These are phyloP conservation scores for Xylaria digitata DNA, from an alignment of 2,329 filamentous ascomycete genomes.

Conservation along the genomic window DNA sequence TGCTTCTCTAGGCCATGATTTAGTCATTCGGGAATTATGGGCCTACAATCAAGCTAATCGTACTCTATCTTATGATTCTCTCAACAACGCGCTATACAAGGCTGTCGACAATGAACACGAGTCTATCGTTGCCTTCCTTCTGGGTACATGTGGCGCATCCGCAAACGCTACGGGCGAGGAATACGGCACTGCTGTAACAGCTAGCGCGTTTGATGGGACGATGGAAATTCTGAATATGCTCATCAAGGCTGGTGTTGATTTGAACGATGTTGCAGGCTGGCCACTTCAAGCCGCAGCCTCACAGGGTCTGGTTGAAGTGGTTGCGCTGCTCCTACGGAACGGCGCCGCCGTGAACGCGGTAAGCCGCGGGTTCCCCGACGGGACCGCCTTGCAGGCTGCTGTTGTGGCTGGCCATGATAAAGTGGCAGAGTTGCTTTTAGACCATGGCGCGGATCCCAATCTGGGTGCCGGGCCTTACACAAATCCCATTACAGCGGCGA, in stretches of 20 bases:
- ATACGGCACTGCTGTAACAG: constrained; percentile 10
- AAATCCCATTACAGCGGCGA: constrained; percentile 12
- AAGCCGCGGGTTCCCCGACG: not conserved
- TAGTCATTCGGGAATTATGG: constrained; percentile 7
- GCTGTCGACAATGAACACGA: not conserved
- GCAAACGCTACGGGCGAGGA: constrained; percentile 9
- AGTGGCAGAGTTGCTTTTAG: constrained; percentile 1
- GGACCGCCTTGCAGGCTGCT: constrained; percentile 10
- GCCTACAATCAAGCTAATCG: not conserved
- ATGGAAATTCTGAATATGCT: constrained; percentile 1
- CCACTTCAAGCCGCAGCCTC: constrained; percentile 9
- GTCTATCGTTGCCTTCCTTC: constrained; percentile 3
- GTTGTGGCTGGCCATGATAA: not conserved
- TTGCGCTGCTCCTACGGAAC: not conserved
- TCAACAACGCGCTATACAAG: constrained; percentile 8
- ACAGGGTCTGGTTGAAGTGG: constrained; percentile 1
- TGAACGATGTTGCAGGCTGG: not conserved
- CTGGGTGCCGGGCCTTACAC: constrained; percentile 1
- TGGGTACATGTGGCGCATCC: not conserved
- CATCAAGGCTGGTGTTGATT: not conserved
- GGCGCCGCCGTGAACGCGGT: not conserved
- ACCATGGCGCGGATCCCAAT: constrained; percentile 8
- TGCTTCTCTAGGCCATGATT: constrained; percentile 4
- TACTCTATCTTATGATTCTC: not conserved
- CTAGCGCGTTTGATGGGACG: constrained; percentile 8